Conservation (phyloP, 306 rosid genomes). For the Dryas alaskensis region DNA sequence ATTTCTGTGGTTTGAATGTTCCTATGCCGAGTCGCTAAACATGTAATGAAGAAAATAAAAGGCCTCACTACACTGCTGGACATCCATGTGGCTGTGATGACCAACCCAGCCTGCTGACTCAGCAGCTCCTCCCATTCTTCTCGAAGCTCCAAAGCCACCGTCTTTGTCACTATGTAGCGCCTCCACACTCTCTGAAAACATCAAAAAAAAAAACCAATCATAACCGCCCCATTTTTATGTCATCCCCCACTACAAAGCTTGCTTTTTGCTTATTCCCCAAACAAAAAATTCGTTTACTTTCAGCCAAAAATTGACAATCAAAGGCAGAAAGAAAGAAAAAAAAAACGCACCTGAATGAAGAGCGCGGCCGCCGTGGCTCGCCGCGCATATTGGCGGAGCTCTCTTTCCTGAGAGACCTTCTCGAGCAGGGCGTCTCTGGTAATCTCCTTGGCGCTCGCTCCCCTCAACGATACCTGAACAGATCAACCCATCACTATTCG, state of each 20-base stretch:
- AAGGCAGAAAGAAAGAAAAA: neutral
- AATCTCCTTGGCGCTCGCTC: constrained; percentile 94
- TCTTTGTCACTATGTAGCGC: constrained; percentile 55
- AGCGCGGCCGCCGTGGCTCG: constrained; percentile 80
- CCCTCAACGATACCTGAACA: constrained; percentile 82
- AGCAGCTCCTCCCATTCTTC: constrained; percentile 71
- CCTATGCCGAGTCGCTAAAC: constrained; percentile 42
- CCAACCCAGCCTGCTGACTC: constrained; percentile 39
- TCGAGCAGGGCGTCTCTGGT: constrained; percentile 87
- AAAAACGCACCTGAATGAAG: constrained; percentile 62
- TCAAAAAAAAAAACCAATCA: neutral
- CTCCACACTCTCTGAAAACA: constrained; percentile 81
- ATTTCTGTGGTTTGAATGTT: constrained; percentile 39
- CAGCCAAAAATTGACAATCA: neutral
- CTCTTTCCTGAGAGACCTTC: constrained; percentile 81
- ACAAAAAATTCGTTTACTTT: neutral
- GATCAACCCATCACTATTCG: neutral
- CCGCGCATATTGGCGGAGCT: constrained; percentile 77
- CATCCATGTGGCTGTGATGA: constrained; percentile 49
- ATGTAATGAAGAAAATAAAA: constrained; percentile 66
- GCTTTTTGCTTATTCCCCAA: neutral
- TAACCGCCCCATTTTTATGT: neutral
- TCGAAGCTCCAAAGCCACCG: constrained; percentile 58
- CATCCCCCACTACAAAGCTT: neutral
- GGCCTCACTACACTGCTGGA: constrained; percentile 67